These are phyloP conservation scores for Scedosporium dehoogii DNA, from an alignment of 2,329 filamentous ascomycete genomes.

Conservation along the genomic window DNA sequence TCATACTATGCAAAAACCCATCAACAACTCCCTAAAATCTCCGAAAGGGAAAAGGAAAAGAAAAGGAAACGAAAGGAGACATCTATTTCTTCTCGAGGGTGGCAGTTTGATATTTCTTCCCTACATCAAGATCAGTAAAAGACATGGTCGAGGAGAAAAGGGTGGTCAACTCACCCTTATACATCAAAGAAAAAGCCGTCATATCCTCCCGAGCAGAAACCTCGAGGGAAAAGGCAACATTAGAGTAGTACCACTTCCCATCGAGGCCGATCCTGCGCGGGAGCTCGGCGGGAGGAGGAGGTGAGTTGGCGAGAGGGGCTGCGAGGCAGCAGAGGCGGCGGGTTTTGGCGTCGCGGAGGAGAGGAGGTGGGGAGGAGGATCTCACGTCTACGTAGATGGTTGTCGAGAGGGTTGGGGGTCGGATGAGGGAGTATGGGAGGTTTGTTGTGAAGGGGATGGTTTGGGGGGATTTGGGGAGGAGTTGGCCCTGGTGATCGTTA, in stretches of 20 bases:
- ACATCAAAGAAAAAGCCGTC: background rate
- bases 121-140: background rate
- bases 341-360: background rate
- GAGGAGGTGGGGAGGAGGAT: background rate
- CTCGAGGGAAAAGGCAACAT: background rate
- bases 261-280: background rate
- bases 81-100: background rate
- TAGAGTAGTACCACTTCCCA: background rate
- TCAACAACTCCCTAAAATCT: background rate
- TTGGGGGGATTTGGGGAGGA: background rate
- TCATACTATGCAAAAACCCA: background rate
- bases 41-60: background rate
- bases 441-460: background rate
- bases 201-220: background rate
- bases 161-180: background rate
- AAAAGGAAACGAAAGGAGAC: background rate
- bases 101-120: background rate
- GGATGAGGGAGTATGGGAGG: background rate
- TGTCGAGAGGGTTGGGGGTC: background rate
- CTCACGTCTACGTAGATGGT: background rate
- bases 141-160: background rate
- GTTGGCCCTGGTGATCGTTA: background rate
- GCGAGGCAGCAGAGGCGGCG: background rate
- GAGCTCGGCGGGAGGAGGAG: background rate
- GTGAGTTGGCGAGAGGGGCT: background rate